Conservation (phyloP, 148 eudicot genomes). For the Polygonum maritimum region DNA sequence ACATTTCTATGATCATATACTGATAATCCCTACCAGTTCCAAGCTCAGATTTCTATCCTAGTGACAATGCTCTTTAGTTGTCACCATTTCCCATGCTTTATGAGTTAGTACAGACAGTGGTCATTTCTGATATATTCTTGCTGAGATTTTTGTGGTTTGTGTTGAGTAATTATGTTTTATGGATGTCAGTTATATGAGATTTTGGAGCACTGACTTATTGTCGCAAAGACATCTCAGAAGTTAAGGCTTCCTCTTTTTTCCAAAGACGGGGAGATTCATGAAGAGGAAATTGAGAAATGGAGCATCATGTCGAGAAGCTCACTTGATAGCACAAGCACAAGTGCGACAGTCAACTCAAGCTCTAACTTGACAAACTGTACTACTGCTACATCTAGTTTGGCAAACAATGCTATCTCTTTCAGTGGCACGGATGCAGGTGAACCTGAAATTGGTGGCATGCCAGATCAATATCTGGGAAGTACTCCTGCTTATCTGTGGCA, state of each 20-base stretch:
- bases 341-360: slow-evolving; percentile 58
- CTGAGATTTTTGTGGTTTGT: background rate
- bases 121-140: background rate
- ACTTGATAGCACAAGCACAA: slow-evolving; percentile 81
- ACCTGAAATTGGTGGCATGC: slow-evolving; percentile 91
- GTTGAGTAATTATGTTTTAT: slow-evolving; percentile 5
- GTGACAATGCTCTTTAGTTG: background rate
- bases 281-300: slow-evolving; percentile 96
- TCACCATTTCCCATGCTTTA: background rate
- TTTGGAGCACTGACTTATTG: slow-evolving; percentile 84
- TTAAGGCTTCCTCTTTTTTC: slow-evolving; percentile 85
- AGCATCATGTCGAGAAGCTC: slow-evolving; percentile 84
- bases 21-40: background rate
- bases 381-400: slow-evolving; percentile 33
- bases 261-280: slow-evolving; percentile 88
- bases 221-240: slow-evolving; percentile 93
- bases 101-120: background rate
- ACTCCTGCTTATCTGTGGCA: slow-evolving; percentile 85
- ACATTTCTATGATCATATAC: background rate
- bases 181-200: slow-evolving; percentile 75
- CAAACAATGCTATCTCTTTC: slow-evolving; percentile 30
- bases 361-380: slow-evolving; percentile 64
- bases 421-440: slow-evolving; percentile 46
- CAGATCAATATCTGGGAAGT: slow-evolving; percentile 74
- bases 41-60: background rate